A percentile compares a stretch with the other conserved stretches of the same genome.
Evolutionary conservation across 1,284 basidiomycete species (phyloP).

Genomic region (Malassezia psittaci): DNA sequence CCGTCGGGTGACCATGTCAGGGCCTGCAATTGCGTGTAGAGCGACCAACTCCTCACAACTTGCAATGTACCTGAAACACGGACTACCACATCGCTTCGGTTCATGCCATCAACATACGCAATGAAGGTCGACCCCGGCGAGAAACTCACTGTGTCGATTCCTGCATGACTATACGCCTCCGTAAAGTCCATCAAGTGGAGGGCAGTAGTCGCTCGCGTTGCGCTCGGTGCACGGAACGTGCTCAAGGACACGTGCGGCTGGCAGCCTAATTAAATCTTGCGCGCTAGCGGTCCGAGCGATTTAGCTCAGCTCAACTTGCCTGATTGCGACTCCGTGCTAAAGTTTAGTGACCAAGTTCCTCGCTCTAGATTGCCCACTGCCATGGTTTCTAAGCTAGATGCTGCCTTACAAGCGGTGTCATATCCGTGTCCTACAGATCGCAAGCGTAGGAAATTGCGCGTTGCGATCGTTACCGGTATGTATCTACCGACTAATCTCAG

Average conservation of each 20-base stretch:
- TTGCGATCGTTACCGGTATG: conserved; percentile 48
- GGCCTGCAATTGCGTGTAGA: conserved; percentile 21
- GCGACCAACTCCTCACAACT: conserved; percentile 32
- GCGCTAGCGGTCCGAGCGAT: neutral
- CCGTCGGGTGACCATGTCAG: conserved; percentile 37
- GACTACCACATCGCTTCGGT: conserved; percentile 19
- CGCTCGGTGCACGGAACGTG: neutral
- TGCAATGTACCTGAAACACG: conserved; percentile 34
- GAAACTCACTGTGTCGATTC: conserved; percentile 27
- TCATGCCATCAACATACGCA: conserved; percentile 25
- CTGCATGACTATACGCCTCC: conserved; percentile 28
- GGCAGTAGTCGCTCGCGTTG: neutral
- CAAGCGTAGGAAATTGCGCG: conserved; percentile 43
- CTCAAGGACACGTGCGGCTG: neutral
- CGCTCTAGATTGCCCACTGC: neutral
- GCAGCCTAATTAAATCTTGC: neutral
- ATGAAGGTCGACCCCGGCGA: conserved; percentile 42
- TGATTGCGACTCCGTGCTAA: neutral
- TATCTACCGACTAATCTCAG: conserved; percentile 28
- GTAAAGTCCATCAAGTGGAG: conserved; percentile 33
- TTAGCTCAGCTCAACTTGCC: too few species aligned
- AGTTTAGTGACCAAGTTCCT: neutral
- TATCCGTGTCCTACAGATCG: conserved; percentile 20
- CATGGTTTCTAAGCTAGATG: conserved; percentile 1
- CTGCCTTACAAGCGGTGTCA: conserved; percentile 13